A percentile compares a stretch with the other conserved stretches of the same genome.
Evolutionary conservation across 768 basidiomycete species (phyloP).

Genomic region (Pleurotus djamor): DNA sequence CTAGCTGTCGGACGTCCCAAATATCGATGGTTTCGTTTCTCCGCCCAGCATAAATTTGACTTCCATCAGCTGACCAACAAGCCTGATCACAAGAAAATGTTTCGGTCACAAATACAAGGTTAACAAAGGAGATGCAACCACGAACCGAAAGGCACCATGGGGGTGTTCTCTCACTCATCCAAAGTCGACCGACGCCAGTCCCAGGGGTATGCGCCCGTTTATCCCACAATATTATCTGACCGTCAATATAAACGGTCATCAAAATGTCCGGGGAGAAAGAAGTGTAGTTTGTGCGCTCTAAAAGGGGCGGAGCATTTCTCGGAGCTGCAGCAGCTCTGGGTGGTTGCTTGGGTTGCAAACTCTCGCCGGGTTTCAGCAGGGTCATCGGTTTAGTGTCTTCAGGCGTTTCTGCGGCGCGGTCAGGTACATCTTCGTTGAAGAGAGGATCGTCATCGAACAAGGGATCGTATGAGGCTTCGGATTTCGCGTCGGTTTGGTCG

Average conservation of each 20-base stretch:
- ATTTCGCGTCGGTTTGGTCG: slow-evolving; percentile 48
- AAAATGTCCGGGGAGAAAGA: slow-evolving; percentile 79
- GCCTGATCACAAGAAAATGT: slow-evolving; percentile 52
- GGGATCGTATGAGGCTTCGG: slow-evolving; percentile 83
- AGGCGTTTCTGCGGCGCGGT: slow-evolving; percentile 4
- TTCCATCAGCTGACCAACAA: slow-evolving; percentile 90
- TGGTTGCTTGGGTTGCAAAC: slow-evolving; percentile 10
- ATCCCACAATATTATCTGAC: slow-evolving; percentile 92
- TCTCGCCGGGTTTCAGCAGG: slow-evolving; percentile 12
- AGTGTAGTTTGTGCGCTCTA: slow-evolving; percentile 58
- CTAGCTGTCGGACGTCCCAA: slow-evolving; percentile 87
- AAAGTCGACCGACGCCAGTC: slow-evolving; percentile 76
- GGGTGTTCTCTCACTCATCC: slow-evolving; percentile 90
- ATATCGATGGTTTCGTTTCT: slow-evolving; percentile 90
- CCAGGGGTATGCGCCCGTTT: slow-evolving; percentile 64
- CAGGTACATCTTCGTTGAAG: slow-evolving; percentile 44
- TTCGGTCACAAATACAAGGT: neutral
- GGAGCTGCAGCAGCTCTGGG: slow-evolving; percentile 39
- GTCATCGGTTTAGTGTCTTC: neutral
- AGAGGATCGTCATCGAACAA: slow-evolving; percentile 88
- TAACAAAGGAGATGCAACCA: slow-evolving; percentile 10
- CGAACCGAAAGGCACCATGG: slow-evolving; percentile 95
- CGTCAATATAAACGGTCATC: slow-evolving; percentile 89
- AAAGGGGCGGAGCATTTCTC: slow-evolving; percentile 73
- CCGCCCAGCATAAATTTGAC: slow-evolving; percentile 87